Base-by-base conservation (phyloP, 2,329 filamentous ascomycete species). In the Akanthomyces uredinophilus region DNA sequence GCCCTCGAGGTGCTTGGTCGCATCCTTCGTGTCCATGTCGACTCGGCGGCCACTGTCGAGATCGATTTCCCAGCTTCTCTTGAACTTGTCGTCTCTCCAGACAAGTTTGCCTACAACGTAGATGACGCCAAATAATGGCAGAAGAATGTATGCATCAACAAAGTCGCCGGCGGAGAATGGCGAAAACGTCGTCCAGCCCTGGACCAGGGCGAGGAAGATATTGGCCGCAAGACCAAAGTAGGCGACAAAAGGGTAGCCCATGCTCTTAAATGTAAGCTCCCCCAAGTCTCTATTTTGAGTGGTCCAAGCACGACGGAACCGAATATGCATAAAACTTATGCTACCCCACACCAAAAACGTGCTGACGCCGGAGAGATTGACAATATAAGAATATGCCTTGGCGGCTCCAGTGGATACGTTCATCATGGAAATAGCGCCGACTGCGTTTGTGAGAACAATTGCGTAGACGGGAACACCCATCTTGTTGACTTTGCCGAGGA, bases 341-440 rank as follows among this genome's bases (percentile, higher is more conserved):
- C 81, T 81, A 2, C 79, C 88, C 88, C 88, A 91, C 47, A 90
- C 88, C 2, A 91, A 71, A 69, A 91, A 91, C 0, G 87, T 89
- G 43, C 86, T 87, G 2, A 90, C 87, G 4, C 88, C 88, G 6
- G 81, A 85, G 0, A 90, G 77, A 68, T 89, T 90, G 68, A 91
- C 84, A 63, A 91, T 89, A 72, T 90, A 90, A 7, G 72, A 73
- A 70, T 90, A 91, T 0, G 87, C 87, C 64, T 82, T 79, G 49
- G 82, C 80, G 0, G 87, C 87, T 8, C 87, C 87, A 0, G 87
- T 88, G 43, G 82, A 87, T 39, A 89, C 74, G 67, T 90, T 91
- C 84, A 91, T 89, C 82, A 91, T 85, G n/a, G 85, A 84, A n/a
- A 91, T 75, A 5, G 86, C 81, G 11, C 88, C 89, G 61, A 89